A percentile compares a stretch with the other conserved stretches of the same genome.
Evolutionary conservation across 1,284 basidiomycete genomes (phyloP).

Genomic region (Xanthoconium separans): DNA sequence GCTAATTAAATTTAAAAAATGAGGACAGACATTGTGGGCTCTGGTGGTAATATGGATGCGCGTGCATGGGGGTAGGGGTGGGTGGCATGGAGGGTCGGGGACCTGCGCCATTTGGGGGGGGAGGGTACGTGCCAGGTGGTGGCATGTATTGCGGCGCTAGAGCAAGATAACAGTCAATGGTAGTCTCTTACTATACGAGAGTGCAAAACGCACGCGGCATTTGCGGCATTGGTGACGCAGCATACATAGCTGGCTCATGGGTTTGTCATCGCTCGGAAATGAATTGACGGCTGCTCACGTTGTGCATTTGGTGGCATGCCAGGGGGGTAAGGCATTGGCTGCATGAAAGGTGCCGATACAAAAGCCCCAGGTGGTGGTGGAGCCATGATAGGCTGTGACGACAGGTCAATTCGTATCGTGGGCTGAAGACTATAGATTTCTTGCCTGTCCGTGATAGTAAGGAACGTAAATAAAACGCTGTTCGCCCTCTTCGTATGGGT

Average conservation of each 20-base stretch:
- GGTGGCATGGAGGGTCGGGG: slow-evolving; percentile 82
- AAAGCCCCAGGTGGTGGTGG: slow-evolving; percentile 75
- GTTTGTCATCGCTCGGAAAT: background rate
- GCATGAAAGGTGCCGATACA: slow-evolving; percentile 77
- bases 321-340: slow-evolving; percentile 76
- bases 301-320: slow-evolving; percentile 73
- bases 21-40: slow-evolving; percentile 72
- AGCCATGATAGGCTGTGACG: slow-evolving; percentile 66
- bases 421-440: slow-evolving; percentile 18
- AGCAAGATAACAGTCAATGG: slow-evolving; percentile 6
- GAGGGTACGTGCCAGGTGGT: slow-evolving; percentile 66
- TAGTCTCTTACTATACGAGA: background rate
- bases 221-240: slow-evolving; percentile 71
- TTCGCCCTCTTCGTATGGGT: slow-evolving; percentile 71
- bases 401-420: slow-evolving; percentile 2
- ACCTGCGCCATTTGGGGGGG: slow-evolving; percentile 69
- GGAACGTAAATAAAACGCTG: slow-evolving; percentile 68
- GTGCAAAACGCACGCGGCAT: slow-evolving; percentile 68
- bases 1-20: slow-evolving; percentile 20
- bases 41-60: slow-evolving; percentile 82
- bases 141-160: slow-evolving; percentile 70
- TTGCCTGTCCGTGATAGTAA: slow-evolving; percentile 72
- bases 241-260: slow-evolving; percentile 65
- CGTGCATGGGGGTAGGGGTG: slow-evolving; percentile 78
- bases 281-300: slow-evolving; percentile 27